phyloP scores from a whole-genome alignment of 2,329 filamentous ascomycete genomes.

The Trichoderma oligosporum region DNA sequence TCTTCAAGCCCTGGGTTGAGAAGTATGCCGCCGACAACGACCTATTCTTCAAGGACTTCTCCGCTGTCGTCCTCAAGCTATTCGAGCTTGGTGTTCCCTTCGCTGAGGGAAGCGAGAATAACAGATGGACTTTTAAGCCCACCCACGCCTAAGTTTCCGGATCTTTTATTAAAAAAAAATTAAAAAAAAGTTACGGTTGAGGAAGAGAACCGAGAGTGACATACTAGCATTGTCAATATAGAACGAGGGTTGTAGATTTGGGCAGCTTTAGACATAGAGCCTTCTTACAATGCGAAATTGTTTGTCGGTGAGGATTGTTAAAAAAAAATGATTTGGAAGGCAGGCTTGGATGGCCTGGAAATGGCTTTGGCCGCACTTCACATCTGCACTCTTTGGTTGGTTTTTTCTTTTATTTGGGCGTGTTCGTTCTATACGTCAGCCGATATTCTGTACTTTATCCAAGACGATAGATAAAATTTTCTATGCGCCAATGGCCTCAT shows the following conservation, averaged over 20 bases:
- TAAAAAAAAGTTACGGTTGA: neutral
- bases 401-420: neutral
- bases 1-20: constrained; percentile 74
- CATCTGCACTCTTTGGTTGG: neutral
- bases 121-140: constrained; percentile 62
- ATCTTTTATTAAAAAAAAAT: too few species aligned
- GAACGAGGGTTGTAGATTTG: neutral
- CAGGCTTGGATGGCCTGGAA: neutral
- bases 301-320: neutral
- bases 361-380: neutral
- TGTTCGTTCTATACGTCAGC: neutral
- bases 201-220: neutral
- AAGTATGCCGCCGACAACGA: constrained; percentile 90
- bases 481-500: neutral
- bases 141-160: constrained; percentile 27
- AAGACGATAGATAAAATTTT: neutral
- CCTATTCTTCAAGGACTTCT: constrained; percentile 90
- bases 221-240: constrained; percentile 17
- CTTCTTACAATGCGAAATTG: neutral
- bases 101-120: constrained; percentile 54
- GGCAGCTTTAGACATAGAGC: constrained; percentile 7
- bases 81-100: constrained; percentile 96
- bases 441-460: neutral
- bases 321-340: neutral
- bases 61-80: constrained; percentile 71